Evolutionary conservation across 768 basidiomycete genomes (phyloP).

Genomic region (Podaxis pistillaris): DNA sequence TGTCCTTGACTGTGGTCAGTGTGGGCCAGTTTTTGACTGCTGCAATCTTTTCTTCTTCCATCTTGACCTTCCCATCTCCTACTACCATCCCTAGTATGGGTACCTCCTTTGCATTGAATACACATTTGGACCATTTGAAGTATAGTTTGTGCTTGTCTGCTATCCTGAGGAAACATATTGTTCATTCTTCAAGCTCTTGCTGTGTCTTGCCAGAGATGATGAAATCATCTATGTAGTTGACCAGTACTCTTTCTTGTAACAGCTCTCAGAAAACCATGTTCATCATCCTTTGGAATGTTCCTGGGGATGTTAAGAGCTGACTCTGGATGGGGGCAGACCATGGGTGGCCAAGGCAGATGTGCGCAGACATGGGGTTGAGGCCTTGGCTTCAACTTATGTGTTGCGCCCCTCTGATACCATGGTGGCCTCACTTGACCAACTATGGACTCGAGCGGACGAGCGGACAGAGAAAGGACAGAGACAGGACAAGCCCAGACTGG

Average conservation of each 20-base stretch:
- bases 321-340: too few relatives aligned
- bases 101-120: conserved; percentile 17
- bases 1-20: too few relatives aligned
- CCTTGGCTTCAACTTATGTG: too few relatives aligned
- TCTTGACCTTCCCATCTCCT: too few relatives aligned
- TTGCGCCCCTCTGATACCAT: too few relatives aligned
- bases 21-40: neutral
- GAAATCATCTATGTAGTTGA: conserved; percentile 38
- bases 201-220: conserved; percentile 23
- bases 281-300: conserved; percentile 13
- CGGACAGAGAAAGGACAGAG: too few relatives aligned
- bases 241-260: conserved; percentile 14
- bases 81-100: conserved; percentile 28
- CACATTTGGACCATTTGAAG: conserved; percentile 22
- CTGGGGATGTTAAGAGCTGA: too few relatives aligned
- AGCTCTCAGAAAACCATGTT: neutral
- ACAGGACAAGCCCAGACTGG: too few relatives aligned
- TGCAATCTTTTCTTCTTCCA: conserved; percentile 19
- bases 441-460: too few relatives aligned
- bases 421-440: too few relatives aligned
- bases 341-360: too few relatives aligned
- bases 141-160: conserved; percentile 18
- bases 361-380: too few relatives aligned
- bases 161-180: conserved; percentile 8
- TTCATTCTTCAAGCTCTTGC: conserved; percentile 9